These are phyloP conservation scores for Leucoagaricus sp. DNA, from an alignment of 1,284 basidiomycete species.

Conservation along the genomic window DNA sequence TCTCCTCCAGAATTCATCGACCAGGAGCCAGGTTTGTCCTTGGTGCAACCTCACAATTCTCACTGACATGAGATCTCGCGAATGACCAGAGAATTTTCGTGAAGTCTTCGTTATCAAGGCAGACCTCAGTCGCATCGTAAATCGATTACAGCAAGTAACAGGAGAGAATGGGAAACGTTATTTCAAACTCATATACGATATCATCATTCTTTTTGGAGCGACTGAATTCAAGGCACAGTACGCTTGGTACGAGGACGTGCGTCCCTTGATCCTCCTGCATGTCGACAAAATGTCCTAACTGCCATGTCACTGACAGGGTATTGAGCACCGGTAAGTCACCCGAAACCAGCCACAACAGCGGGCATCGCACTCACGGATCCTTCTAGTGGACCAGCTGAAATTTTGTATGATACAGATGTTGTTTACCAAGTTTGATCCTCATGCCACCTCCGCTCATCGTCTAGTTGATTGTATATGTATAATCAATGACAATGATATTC, in stretches of 20 bases:
- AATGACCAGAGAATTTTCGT: constrained; percentile 14
- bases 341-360: no score
- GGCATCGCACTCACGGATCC: background rate
- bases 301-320: background rate
- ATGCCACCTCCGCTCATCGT: no score
- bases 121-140: constrained; percentile 33
- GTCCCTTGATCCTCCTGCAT: background rate
- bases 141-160: constrained; percentile 10
- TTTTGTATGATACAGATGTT: constrained; percentile 5
- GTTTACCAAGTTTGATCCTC: no score
- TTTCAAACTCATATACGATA: constrained; percentile 40
- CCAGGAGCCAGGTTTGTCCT: constrained; percentile 37
- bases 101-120: constrained; percentile 39
- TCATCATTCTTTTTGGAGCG: constrained; percentile 46
- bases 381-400: constrained; percentile 6
- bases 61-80: background rate
- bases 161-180: constrained; percentile 23
- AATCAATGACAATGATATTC: no score
- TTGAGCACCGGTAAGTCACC: constrained; percentile 10
- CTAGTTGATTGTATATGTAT: no score
- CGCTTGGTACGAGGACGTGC: constrained; percentile 27
- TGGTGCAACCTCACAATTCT: background rate
- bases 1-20: constrained; percentile 46
- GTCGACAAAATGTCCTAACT: background rate
- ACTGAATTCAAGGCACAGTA: constrained; percentile 29